These are phyloP conservation scores for Halenospora varia DNA, from an alignment of 495 filamentous ascomycete genomes.

Conservation along the genomic window DNA sequence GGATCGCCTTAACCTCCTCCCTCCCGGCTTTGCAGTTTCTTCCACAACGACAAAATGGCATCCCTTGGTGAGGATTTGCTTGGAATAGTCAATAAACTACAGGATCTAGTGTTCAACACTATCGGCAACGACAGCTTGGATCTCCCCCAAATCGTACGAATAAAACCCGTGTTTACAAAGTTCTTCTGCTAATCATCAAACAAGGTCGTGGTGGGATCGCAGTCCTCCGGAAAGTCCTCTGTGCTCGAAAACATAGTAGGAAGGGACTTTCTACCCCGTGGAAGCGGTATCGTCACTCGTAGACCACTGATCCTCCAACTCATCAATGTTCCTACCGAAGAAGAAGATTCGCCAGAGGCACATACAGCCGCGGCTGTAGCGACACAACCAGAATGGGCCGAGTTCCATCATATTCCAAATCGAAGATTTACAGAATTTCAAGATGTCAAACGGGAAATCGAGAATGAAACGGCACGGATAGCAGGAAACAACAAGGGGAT, in stretches of 20 bases:
- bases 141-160: slow-evolving; percentile 90
- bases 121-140: slow-evolving; percentile 98
- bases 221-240: slow-evolving; percentile 98
- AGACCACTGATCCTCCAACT: slow-evolving; percentile 94
- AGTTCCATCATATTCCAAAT: slow-evolving; percentile 92
- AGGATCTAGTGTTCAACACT: slow-evolving; percentile 98
- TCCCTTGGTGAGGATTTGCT: slow-evolving; percentile 88
- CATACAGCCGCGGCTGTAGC: slow-evolving; percentile 67
- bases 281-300: slow-evolving; percentile 93
- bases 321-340: slow-evolving; percentile 90
- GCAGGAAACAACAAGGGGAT: slow-evolving; percentile 98
- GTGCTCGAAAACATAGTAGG: slow-evolving; percentile 99
- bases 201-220: slow-evolving; percentile 96
- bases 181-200: slow-evolving; percentile 13
- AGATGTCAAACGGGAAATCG: slow-evolving; percentile 93
- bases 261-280: slow-evolving; percentile 92
- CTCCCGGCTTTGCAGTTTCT: not conserved
- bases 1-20: not conserved
- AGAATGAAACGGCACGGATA: slow-evolving; percentile 92
- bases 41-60: slow-evolving; percentile 37
- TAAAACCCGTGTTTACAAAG: not conserved
- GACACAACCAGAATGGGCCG: slow-evolving; percentile 82
- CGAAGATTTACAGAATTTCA: slow-evolving; percentile 88
- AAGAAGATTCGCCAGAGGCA: slow-evolving; percentile 57
- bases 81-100: slow-evolving; percentile 89